Base-by-base conservation (phyloP, 495 filamentous ascomycete genomes). In the Penicillium lividum region DNA sequence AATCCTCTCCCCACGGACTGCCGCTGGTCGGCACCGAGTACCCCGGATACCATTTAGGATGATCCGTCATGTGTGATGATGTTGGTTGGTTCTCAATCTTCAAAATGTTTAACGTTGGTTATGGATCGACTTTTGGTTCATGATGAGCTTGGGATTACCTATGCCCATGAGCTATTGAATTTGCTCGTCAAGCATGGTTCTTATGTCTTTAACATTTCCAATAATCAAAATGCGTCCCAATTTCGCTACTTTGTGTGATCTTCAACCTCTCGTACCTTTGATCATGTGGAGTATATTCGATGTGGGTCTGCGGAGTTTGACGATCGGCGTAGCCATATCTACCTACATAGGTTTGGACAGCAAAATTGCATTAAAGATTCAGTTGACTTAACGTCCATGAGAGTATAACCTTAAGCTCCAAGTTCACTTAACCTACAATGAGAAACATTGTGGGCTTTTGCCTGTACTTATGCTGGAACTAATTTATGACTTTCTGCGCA, bases 1-100 rank as follows among this genome's bases (percentile, higher is more conserved):
- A 61, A 51, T 54, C 53, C 33, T 16, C 59, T n/a, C 46, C 56
- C 16, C 56, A 50, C 25, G 50, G 51, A 18, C 34, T 65, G 62
- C 67, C 64, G 67, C 67, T 63, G 67, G 67, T 43, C 62, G 67
- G 61, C 60, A 58, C 56, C 59, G 59, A 44, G 34, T 69, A 69
- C 47, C 33, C 59, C 22, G 60, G 52, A 40, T 69, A 69, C 31
- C 58, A 59, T 25, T 38, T 61, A 13, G 58, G 64, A 27, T 67
- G 18, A 59, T 40, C 4, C 7, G 5, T 33, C 9, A 38, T 40
- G 38, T n/a, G 38, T 40, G 38, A 40, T 40, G 3, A 40, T n/a
- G 0, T 16, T 5, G 0, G 10, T n/a, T 40, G 33, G 22, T 3
- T 33, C 9, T 33, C 9, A 7, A 7, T 40, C 3, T n/a, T 40